Evolutionary conservation across 2,329 filamentous ascomycete genomes (phyloP).

Genomic region (Pseudophaeomoniella oleicola): DNA sequence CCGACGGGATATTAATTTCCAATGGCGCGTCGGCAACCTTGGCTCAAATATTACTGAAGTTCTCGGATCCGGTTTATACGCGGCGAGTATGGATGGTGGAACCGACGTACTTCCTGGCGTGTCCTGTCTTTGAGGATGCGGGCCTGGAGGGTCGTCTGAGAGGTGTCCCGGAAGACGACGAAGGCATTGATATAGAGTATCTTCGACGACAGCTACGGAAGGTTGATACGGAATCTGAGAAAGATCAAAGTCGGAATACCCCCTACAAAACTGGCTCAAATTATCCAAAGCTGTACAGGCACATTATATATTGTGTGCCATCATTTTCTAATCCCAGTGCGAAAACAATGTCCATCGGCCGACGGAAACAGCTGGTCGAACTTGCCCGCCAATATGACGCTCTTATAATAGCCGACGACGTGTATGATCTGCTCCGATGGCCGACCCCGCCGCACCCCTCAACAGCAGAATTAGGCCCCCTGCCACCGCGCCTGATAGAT

Average conservation of each 20-base stretch:
- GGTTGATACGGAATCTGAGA: constrained; percentile 8
- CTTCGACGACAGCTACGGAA: constrained; percentile 36
- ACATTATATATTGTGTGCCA: constrained; percentile 78
- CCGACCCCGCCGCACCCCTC: constrained; percentile 20
- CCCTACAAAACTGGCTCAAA: constrained; percentile 8
- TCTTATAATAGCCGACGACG: constrained; percentile 76
- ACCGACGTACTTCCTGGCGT: constrained; percentile 73
- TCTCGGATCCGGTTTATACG: constrained; percentile 65
- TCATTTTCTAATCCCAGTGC: constrained; percentile 82
- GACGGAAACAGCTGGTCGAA: constrained; percentile 55
- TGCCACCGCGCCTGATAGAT: constrained; percentile 60
- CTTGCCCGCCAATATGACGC: constrained; percentile 68
- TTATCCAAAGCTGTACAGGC: constrained; percentile 57
- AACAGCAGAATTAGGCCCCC: constrained; percentile 2
- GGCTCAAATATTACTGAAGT: constrained; percentile 62
- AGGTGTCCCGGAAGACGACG: constrained; percentile 60
- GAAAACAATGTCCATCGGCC: constrained; percentile 58
- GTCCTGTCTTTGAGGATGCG: constrained; percentile 70
- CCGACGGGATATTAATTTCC: constrained; percentile 60
- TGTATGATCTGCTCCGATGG: constrained; percentile 90
- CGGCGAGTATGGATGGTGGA: constrained; percentile 64
- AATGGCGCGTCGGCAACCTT: constrained; percentile 77
- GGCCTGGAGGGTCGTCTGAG: constrained; percentile 54
- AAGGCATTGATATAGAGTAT: constrained; percentile 57
- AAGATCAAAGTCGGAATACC: constrained; percentile 4